Evolutionary conservation across 768 basidiomycete genomes (phyloP), one percentile per base, ranked within the genome.

Genomic region (Termitomyces sp.): DNA sequence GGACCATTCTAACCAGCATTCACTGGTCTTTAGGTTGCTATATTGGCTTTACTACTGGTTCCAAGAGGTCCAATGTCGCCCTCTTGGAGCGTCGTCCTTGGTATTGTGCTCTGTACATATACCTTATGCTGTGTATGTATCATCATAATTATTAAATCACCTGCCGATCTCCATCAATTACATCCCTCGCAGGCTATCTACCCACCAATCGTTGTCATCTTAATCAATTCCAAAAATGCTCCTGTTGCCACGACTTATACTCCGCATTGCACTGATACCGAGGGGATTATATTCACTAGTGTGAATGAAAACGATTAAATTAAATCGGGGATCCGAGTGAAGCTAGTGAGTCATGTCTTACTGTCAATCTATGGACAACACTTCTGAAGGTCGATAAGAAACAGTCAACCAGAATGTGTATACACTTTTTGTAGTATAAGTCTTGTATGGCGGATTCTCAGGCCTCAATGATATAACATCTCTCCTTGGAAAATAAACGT

Each of bases 81-180:
- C n/a, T 48, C 55, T 41, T 56, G 20, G 26, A 27, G 22, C 14
- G 12, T 56, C 29, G 27, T 46, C 34, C 36, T 56, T 7, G 55
- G 55, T 6, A 47, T 26, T 20, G 46, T 56, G 3, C 55, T 56
- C 26, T 56, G 55, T n/a, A 56, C 55, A 14, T 56, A 56, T 41
- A 56, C 46, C 24, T 26, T 56, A 41, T 56, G 55, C n/a, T 56
- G 46, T 9, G 55, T 56, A 48, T 8, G 55, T 48, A 34, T 29
- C 18, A 6, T 34, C 32, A 3, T 22, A 13, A 22, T 12, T 12
- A 3, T 13, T 5, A 13, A 2, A 5, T 5, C 4, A 27, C 16
- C 34, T 29, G 36, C 27, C 26, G 4, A 42, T 37, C 9, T 44
- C 6, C 41, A 18, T 42, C 3, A 20, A 41, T 41, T 16, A 14